Evolutionary conservation across 768 basidiomycete genomes (phyloP), one percentile per base, ranked within the genome.

Genomic region (Tylopilus intermedius): DNA sequence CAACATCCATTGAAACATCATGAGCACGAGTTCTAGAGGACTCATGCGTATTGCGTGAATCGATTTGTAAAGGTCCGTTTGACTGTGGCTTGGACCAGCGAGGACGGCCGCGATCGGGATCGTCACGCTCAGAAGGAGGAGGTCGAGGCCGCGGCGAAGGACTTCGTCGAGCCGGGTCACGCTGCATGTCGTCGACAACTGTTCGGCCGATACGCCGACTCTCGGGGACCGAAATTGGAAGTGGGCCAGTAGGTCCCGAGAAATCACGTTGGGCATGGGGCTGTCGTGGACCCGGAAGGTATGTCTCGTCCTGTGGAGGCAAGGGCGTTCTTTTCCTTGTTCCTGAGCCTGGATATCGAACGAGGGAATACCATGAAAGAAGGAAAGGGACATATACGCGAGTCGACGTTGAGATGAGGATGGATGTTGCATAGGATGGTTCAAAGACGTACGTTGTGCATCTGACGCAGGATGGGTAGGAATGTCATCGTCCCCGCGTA

Each of bases 391-490:
- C 50, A 67, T 62, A 57, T 52, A 59, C 50, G 47, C 57, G 57
- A 56, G 63, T 57, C 53, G 60, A 60, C 24, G 59, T 59, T 61
- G 65, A 45, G 50, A 63, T 65, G 62, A 65, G 61, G 62, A 62
- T 53, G 62, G 62, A 24, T 60, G 60, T 39, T 51, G 62, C 44
- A 64, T 33, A 59, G 57, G 62, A 66, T 63, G 61, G 60, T 58
- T 65, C 60, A 60, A 62, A 51, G 50, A 75, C 73, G 71, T 71
- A 69, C 68, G 68, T 70, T 71, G 67, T 67, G 60, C 54, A 60
- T 67, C 70, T 55, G 60, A 53, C 32, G 66, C 46, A 58, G 64
- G 57, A 51, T 56, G 47, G 21, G 35, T 49, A n/a, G 55, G 51
- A 47, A 35, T 55, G 55, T 60, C 62, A 33, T 57, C 53, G 54